Base-by-base conservation (phyloP, 1,139 yeast species). In the Geotrichum siamense region DNA sequence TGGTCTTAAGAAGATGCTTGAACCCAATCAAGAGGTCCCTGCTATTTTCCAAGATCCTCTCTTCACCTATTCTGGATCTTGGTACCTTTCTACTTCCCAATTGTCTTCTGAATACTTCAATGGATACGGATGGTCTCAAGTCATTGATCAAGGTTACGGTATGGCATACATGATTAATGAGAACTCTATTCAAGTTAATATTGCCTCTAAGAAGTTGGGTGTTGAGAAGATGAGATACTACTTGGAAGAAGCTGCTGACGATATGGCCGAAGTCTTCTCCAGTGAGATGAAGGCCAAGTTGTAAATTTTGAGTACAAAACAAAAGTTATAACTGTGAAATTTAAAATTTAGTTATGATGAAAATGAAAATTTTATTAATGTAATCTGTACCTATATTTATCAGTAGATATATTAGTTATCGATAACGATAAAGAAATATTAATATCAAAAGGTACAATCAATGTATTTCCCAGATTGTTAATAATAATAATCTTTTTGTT, bases 51-150 rank as follows among this genome's bases (percentile, higher is more conserved):
- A 71, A 34, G 94, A 91, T 64, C 86, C 94, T 16, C 68, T 84
- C 50, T 85, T 74, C 61, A 59, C 70, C 38, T 87, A 85, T 70
- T 81, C 94, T 12, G 69, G 78, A 42, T 75, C 83, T 30, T 91
- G 98, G 98, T 81, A 75, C 64, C 64, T 91, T 47, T 84, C 95
- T 13, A 77, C 95, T 5, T 86, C 96, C 2, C 97, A 91, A 67
- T 72, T 91, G 55, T 84, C 94, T 12, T 82, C 94, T 9, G 94
- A 86, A 62, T 72, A 70, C 65, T 85, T 86, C 68, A 87, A 86
- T 63, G 91, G 94, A 44, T 91, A 91, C 75, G 98, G 98, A 41
- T 91, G 89, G 87, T 80, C 96, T 20, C 95, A 93, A 64, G 97
- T 91, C 45, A 79, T 83, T 56, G 96, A 91, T 60, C 85, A 82